phyloP scores from a whole-genome alignment of 1,284 basidiomycete species.

The Inonotus obliquus region DNA sequence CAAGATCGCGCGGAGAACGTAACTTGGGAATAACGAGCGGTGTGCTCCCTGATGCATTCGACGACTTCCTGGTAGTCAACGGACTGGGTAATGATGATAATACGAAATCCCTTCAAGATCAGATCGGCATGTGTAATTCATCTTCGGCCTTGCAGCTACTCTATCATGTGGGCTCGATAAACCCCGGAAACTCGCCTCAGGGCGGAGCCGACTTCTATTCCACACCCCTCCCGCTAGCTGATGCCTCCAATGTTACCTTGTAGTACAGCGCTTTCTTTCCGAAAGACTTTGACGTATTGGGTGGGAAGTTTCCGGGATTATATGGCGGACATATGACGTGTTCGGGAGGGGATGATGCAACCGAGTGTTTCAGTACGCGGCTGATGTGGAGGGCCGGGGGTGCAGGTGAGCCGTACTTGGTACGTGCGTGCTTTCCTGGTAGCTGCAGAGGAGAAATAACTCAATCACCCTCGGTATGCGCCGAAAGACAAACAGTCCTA shows the following conservation, averaged over 20 bases:
- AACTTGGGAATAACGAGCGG: conserved; percentile 49
- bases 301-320: conserved; percentile 68
- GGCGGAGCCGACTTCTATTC: conserved; percentile 30
- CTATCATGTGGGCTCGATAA: conserved; percentile 26
- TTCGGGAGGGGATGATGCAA: conserved; percentile 61
- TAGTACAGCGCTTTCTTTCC: conserved; percentile 28
- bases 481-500: conserved; percentile 46
- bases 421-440: conserved; percentile 29
- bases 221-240: conserved; percentile 15
- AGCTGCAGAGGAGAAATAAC: background rate
- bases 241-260: conserved; percentile 24
- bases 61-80: conserved; percentile 17
- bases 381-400: conserved; percentile 69
- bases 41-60: conserved; percentile 36
- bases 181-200: conserved; percentile 25
- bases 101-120: background rate
- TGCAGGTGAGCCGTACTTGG: conserved; percentile 67
- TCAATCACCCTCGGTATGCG: conserved; percentile 22
- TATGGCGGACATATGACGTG: conserved; percentile 65
- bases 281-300: conserved; percentile 43
- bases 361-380: conserved; percentile 66
- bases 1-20: conserved; percentile 49
- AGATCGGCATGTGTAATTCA: conserved; percentile 25
- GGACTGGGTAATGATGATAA: conserved; percentile 10
- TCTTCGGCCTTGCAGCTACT: conserved; percentile 31